These are phyloP conservation scores for Fraxinus baroniana DNA, from an alignment of 305 asterid genomes.

Conservation along the genomic window DNA sequence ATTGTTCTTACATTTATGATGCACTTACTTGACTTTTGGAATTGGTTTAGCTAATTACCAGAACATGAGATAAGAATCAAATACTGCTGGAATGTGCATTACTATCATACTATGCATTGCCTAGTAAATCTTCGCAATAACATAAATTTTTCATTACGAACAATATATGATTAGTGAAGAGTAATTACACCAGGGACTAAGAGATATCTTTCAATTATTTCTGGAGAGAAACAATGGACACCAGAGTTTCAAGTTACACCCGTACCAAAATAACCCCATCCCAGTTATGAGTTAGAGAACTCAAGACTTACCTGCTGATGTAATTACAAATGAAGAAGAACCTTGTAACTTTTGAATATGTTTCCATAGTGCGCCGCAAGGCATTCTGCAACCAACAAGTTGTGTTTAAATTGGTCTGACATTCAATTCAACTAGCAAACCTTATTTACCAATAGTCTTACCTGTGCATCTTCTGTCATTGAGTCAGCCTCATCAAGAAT, in stretches of 20 bases:
- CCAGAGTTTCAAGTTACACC: background rate
- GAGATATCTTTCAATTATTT: background rate
- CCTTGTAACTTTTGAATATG: conserved; percentile 92
- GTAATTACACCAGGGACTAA: background rate
- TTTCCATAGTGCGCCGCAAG: conserved; percentile 95
- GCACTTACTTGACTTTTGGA: background rate
- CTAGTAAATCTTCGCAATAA: background rate
- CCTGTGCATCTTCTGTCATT: conserved; percentile 99
- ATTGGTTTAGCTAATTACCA: background rate
- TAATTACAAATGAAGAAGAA: conserved; percentile 97
- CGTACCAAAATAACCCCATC: background rate
- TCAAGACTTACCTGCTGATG: conserved; percentile 72
- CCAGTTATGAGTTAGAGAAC: background rate
- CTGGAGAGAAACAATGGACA: background rate
- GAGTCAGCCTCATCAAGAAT: conserved; percentile 99
- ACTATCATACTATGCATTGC: background rate
- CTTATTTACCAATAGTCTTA: conserved; percentile 24
- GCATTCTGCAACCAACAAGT: conserved; percentile 66
- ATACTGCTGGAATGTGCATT: background rate
- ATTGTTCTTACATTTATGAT: background rate
- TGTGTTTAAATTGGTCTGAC: background rate
- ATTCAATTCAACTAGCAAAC: conserved; percentile 9
- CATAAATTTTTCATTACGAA: background rate
- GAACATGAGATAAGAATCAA: background rate
- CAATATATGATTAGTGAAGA: background rate